phyloP scores from a whole-genome alignment of 2,329 filamentous ascomycete genomes.

The Aspergillus amoenus region DNA sequence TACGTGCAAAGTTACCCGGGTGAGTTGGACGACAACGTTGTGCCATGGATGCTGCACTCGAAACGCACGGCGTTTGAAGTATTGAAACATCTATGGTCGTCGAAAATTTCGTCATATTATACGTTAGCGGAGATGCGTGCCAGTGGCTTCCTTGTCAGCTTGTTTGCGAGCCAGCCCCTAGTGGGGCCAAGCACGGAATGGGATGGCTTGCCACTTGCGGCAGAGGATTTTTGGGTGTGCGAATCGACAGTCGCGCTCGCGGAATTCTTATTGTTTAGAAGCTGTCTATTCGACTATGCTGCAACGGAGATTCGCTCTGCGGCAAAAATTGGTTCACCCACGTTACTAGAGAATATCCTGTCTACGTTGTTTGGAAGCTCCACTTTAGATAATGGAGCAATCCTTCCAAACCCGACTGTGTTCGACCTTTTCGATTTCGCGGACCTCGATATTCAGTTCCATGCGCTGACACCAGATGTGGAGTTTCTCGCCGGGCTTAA shows the following conservation, averaged over 20 bases:
- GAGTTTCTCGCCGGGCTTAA: slow-evolving; percentile 66
- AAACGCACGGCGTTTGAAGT: slow-evolving; percentile 71
- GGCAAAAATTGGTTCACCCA: slow-evolving; percentile 67
- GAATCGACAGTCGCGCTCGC: slow-evolving; percentile 68
- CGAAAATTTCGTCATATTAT: slow-evolving; percentile 71
- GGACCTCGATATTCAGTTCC: slow-evolving; percentile 57
- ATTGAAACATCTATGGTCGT: slow-evolving; percentile 78
- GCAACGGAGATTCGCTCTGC: slow-evolving; percentile 80
- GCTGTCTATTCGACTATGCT: slow-evolving; percentile 79
- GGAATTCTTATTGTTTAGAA: slow-evolving; percentile 75
- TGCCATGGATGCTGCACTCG: slow-evolving; percentile 67
- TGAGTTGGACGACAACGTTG: slow-evolving; percentile 59
- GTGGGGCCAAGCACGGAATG: slow-evolving; percentile 69
- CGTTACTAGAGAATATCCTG: slow-evolving; percentile 65
- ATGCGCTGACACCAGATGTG: slow-evolving; percentile 53
- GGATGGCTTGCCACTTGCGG: slow-evolving; percentile 65
- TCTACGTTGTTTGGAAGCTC: slow-evolving; percentile 71
- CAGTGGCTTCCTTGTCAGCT: slow-evolving; percentile 75
- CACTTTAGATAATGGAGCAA: slow-evolving; percentile 64
- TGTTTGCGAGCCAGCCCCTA: slow-evolving; percentile 70
- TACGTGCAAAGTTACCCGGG: slow-evolving; percentile 70
- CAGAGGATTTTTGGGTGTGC: slow-evolving; percentile 67
- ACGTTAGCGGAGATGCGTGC: slow-evolving; percentile 77
- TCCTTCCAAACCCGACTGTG: slow-evolving; percentile 69
- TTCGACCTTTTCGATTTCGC: slow-evolving; percentile 95